Evolutionary conservation across 2,329 filamentous ascomycete genomes (phyloP).

Genomic region (Nannizziopsis arthrosporioides): DNA sequence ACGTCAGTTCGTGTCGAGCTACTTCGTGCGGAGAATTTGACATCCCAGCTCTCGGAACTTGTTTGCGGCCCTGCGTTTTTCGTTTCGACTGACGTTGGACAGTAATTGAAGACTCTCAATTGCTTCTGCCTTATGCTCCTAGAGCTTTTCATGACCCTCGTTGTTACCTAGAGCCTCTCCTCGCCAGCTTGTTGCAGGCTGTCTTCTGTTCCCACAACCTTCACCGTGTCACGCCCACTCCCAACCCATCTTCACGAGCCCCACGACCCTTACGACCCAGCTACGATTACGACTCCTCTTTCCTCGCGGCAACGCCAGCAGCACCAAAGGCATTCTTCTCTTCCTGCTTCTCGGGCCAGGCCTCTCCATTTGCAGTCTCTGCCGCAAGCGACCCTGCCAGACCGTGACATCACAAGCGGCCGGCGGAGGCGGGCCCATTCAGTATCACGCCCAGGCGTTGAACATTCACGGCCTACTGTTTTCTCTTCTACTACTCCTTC

Average conservation of each 20-base stretch:
- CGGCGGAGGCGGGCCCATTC: background rate
- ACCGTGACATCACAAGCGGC: background rate
- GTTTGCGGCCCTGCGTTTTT: background rate
- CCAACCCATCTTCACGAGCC: conserved; percentile 40
- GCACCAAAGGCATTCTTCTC: conserved; percentile 26
- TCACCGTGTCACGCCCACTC: conserved; percentile 34
- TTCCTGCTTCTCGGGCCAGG: conserved; percentile 30
- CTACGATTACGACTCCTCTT: conserved; percentile 32
- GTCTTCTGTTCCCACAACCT: background rate
- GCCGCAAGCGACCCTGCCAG: background rate
- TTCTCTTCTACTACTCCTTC: background rate
- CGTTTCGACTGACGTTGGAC: background rate
- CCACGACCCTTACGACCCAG: conserved; percentile 43
- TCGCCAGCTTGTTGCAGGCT: conserved; percentile 17
- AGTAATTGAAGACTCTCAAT: background rate
- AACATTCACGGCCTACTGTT: background rate
- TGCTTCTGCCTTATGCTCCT: background rate
- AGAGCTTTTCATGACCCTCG: background rate
- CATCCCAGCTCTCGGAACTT: background rate
- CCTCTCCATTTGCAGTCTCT: conserved; percentile 12
- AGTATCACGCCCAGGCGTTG: background rate
- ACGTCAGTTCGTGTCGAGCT: conserved; percentile 2
- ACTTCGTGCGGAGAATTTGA: background rate
- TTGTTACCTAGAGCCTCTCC: background rate
- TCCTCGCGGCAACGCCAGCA: conserved; percentile 37